These are phyloP conservation scores for Pestalotiopsis sp. DNA, from an alignment of 2,329 filamentous ascomycete genomes.

Conservation along the genomic window DNA sequence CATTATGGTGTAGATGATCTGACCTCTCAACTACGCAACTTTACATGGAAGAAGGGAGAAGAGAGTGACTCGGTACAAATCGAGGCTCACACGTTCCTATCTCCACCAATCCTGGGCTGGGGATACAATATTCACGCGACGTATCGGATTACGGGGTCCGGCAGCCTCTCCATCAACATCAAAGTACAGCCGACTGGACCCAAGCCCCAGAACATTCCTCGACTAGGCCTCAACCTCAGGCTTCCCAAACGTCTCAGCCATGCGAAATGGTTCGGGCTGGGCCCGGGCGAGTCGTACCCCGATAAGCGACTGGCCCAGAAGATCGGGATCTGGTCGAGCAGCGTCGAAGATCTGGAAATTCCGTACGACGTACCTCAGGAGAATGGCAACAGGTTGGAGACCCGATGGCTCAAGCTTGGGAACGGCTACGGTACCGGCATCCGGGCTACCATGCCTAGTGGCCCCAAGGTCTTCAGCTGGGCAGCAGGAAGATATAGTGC, in stretches of 20 bases:
- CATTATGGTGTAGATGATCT: constrained; percentile 51
- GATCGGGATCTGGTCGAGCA: constrained; percentile 49
- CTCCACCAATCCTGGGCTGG: constrained; percentile 66
- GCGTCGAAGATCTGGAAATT: constrained; percentile 53
- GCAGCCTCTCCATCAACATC: constrained; percentile 49
- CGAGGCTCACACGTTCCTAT: constrained; percentile 50
- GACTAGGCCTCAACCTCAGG: constrained; percentile 63
- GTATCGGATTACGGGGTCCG: constrained; percentile 53
- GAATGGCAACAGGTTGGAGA: constrained; percentile 65
- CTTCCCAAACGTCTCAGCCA: constrained; percentile 48
- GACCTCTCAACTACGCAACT: constrained; percentile 48
- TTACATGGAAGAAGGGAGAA: constrained; percentile 30
- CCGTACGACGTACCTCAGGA: constrained; percentile 72
- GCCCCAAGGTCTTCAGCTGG: constrained; percentile 14
- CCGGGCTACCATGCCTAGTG: constrained; percentile 21
- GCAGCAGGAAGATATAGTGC: constrained; percentile 14
- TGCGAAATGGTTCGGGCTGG: constrained; percentile 64
- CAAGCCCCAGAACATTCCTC: constrained; percentile 58
- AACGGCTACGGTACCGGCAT: constrained; percentile 32
- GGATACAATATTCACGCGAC: constrained; percentile 49
- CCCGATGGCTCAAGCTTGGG: constrained; percentile 54
- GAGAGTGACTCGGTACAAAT: constrained; percentile 37
- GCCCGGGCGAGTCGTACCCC: constrained; percentile 65
- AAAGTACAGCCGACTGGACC: constrained; percentile 49
- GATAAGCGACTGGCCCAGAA: constrained; percentile 62